Evolutionary conservation across 2,329 filamentous ascomycete genomes (phyloP).

Genomic region (Botrytis medusae): DNA sequence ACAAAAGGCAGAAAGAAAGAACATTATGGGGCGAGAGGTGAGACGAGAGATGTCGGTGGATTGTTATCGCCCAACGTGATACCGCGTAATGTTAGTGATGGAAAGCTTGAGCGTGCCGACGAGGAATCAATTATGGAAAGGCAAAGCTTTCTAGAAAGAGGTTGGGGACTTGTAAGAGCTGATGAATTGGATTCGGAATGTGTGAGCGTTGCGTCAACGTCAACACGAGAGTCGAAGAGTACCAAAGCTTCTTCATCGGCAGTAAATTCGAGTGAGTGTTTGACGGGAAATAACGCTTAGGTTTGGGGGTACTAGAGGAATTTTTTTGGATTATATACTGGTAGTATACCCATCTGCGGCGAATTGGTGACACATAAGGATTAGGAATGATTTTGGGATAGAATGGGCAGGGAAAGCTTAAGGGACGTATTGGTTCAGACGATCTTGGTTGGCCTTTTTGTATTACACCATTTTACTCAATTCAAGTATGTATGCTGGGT

Average conservation of each 20-base stretch:
- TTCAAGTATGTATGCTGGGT: background rate
- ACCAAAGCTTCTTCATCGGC: background rate
- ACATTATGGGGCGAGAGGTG: conserved; percentile 15
- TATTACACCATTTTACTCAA: background rate
- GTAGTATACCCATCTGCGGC: background rate
- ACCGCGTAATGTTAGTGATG: background rate
- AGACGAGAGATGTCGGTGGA: conserved; percentile 20
- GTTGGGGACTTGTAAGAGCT: conserved; percentile 11
- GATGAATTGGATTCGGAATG: conserved; percentile 20
- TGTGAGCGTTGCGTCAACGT: conserved; percentile 6
- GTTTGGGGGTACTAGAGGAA: background rate
- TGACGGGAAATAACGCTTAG: background rate
- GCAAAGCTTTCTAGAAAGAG: conserved; percentile 18
- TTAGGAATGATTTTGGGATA: background rate
- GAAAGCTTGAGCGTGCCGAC: background rate
- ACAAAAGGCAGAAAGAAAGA: conserved; percentile 17
- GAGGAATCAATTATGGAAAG: conserved; percentile 17
- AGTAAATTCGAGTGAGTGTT: background rate
- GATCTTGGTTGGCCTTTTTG: background rate
- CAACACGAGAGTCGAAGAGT: background rate
- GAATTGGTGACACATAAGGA: background rate
- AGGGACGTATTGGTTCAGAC: background rate
- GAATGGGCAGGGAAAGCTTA: background rate
- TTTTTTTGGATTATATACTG: background rate
- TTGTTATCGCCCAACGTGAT: background rate